Evolutionary conservation across 202 grass and related monocot genomes (phyloP).

Genomic region (Digitaria exilis): DNA sequence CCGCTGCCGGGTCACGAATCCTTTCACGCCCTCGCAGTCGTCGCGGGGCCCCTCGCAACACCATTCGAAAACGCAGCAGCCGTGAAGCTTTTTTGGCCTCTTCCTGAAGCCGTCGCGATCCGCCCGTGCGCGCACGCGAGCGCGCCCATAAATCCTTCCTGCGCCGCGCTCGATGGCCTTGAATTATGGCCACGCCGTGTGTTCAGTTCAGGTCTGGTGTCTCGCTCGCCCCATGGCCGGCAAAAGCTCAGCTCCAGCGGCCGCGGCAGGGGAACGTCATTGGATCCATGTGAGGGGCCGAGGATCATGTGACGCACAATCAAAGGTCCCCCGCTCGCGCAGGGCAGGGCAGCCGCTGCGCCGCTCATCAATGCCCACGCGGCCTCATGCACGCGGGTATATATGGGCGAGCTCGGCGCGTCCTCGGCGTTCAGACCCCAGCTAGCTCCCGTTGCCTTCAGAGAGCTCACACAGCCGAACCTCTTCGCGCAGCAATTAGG

Average conservation of each 20-base stretch:
- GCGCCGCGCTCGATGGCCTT: too few relatives aligned
- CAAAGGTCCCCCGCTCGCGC: conserved; percentile 53
- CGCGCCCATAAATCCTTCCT: too few relatives aligned
- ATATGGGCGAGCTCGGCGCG: neutral
- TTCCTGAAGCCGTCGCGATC: neutral
- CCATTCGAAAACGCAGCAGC: too few relatives aligned
- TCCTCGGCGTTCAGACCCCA: neutral
- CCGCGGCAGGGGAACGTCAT: conserved; percentile 23
- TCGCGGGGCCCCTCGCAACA: neutral
- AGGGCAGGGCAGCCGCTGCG: conserved; percentile 29
- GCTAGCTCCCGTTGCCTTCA: neutral
- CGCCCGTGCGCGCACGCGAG: neutral
- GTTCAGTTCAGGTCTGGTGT: too few relatives aligned
- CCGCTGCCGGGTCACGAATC: neutral
- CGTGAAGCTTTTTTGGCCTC: too few relatives aligned
- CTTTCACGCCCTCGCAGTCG: neutral
- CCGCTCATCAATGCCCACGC: conserved; percentile 43
- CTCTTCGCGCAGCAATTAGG: neutral
- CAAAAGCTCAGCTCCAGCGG: neutral
- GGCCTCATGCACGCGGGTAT: neutral
- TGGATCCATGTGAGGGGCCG: conserved; percentile 72
- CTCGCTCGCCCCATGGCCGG: too few relatives aligned
- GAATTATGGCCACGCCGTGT: too few relatives aligned
- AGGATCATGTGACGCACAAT: conserved; percentile 85
- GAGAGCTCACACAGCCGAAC: neutral